Conservation (phyloP, 2,329 filamentous ascomycete species). For the Elsinoe batatas region DNA sequence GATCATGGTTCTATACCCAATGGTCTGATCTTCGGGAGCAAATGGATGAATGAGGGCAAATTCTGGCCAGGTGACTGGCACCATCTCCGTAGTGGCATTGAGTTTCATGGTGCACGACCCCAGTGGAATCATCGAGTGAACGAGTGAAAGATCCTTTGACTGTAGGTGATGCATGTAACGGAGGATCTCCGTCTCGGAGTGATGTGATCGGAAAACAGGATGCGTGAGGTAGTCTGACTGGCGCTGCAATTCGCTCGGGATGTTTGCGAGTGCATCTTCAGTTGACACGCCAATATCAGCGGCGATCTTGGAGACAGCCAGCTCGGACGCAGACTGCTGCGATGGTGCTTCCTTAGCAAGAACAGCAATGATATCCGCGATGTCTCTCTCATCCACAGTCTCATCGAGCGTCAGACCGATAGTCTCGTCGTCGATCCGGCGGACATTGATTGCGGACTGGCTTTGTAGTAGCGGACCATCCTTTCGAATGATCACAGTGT, state of each 20-base stretch:
- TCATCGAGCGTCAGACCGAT: conserved; percentile 74
- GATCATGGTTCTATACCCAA: conserved; percentile 63
- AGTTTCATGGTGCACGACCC: conserved; percentile 99
- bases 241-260: conserved; percentile 56
- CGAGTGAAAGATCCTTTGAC: conserved; percentile 86
- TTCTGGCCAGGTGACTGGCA: conserved; percentile 65
- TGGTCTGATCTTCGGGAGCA: conserved; percentile 51
- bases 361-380: conserved; percentile 45
- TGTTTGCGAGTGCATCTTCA: conserved; percentile 24
- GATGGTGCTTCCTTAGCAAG: conserved; percentile 16
- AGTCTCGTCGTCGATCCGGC: conserved; percentile 49
- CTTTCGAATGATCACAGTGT: conserved; percentile 61
- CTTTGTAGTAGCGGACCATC: conserved; percentile 25
- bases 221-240: conserved; percentile 72
- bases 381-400: conserved; percentile 48
- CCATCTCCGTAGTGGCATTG: conserved; percentile 89
- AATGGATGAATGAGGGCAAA: conserved; percentile 78
- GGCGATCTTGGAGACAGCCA: conserved; percentile 25
- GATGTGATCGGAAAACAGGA: conserved; percentile 87
- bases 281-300: conserved; percentile 30
- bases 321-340: conserved; percentile 17
- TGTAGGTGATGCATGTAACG: conserved; percentile 89
- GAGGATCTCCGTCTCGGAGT: conserved; percentile 88
- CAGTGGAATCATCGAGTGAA: conserved; percentile 95
- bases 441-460: conserved; percentile 51